These are phyloP conservation scores for Olyra latifolia DNA, from an alignment of 176 grass and related monocot genomes.

Conservation along the genomic window DNA sequence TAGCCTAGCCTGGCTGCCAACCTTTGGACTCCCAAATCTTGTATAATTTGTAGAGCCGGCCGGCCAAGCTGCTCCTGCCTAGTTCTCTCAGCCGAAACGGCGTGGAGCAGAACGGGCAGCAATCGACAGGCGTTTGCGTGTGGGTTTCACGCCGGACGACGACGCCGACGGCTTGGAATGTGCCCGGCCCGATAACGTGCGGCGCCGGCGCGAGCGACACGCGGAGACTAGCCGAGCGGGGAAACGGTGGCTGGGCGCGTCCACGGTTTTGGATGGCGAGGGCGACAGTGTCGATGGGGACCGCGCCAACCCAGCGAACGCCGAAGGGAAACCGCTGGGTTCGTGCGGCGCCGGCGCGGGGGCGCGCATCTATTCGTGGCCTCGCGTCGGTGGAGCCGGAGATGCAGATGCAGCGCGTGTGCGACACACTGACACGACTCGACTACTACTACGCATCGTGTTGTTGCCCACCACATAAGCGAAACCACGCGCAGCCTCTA, in stretches of 20 bases:
- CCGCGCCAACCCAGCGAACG: conserved; percentile 9
- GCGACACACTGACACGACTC: too few species aligned
- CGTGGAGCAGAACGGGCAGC: neutral
- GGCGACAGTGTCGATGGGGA: too few species aligned
- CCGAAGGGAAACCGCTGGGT: neutral
- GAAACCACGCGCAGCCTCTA: conserved; percentile 15
- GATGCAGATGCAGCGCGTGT: too few species aligned
- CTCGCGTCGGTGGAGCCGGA: neutral
- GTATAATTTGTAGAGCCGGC: conserved; percentile 8
- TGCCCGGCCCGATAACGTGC: neutral
- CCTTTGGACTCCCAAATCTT: neutral
- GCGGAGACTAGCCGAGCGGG: neutral
- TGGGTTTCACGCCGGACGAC: neutral
- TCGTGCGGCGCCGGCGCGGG: neutral
- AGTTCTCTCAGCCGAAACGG: neutral
- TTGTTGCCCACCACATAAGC: neutral
- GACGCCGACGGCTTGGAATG: neutral
- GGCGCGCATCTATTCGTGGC: neutral
- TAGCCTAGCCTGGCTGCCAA: neutral
- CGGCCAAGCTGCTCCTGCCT: too few species aligned
- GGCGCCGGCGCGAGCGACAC: neutral
- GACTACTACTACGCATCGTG: too few species aligned
- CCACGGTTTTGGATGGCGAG: too few species aligned
- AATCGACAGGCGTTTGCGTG: neutral
- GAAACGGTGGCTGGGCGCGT: conserved; percentile 13